These are phyloP conservation scores for Yarrowia divulgata DNA, from an alignment of 805 yeast genomes.

Conservation along the genomic window DNA sequence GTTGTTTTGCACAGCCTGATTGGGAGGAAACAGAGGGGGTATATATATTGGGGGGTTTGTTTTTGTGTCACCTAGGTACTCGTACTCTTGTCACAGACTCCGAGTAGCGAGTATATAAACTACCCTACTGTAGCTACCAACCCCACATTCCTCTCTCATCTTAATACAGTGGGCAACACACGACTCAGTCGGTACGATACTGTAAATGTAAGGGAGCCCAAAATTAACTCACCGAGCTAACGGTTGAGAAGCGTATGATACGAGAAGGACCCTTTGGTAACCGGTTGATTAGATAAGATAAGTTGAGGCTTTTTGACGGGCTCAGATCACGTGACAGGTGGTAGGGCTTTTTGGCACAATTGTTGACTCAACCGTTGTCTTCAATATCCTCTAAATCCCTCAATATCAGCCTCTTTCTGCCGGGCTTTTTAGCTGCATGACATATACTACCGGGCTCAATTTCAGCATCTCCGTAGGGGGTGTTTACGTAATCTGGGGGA, in stretches of 20 bases:
- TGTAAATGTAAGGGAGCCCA: not conserved
- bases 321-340: not conserved
- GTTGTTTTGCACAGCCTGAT: not conserved
- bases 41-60: not conserved
- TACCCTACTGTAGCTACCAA: not conserved
- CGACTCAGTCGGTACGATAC: not conserved
- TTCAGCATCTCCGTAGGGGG: too few species aligned
- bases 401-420: not conserved
- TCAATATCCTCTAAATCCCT: not conserved
- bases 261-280: too few species aligned
- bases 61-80: too few species aligned
- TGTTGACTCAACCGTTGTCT: too few species aligned
- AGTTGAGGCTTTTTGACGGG: too few species aligned
- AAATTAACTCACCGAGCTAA: conserved; percentile 29
- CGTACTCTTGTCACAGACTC: not conserved
- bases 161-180: not conserved
- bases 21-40: not conserved
- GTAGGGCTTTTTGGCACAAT: too few species aligned
- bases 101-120: not conserved
- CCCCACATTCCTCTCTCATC: not conserved
- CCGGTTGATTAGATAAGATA: too few species aligned
- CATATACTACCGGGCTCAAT: not conserved
- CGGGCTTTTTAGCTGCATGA: not conserved
- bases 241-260: not conserved
- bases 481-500: too few species aligned